phyloP scores from a whole-genome alignment of 2,329 filamentous ascomycete species.

The Monilinia polystroma region DNA sequence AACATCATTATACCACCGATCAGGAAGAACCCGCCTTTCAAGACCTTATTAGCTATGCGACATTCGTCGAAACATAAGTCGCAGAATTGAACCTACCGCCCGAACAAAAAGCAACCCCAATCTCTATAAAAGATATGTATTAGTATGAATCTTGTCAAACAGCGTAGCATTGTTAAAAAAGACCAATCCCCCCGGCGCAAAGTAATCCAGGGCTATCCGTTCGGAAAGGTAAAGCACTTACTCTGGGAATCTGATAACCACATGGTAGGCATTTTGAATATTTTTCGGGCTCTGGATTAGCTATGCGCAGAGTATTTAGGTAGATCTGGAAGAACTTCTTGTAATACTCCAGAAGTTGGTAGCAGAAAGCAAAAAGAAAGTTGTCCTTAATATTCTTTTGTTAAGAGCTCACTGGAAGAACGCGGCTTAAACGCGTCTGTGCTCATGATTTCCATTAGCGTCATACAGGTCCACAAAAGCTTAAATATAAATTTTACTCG shows the following conservation, averaged over 20 bases:
- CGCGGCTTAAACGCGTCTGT: slow-evolving; percentile 21
- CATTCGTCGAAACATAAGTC: slow-evolving; percentile 26
- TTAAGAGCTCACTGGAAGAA: slow-evolving; percentile 19
- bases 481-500: slow-evolving; percentile 21
- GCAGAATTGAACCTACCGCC: slow-evolving; percentile 67
- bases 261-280: slow-evolving; percentile 58
- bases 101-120: slow-evolving; percentile 96
- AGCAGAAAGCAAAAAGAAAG: slow-evolving; percentile 9
- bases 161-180: slow-evolving; percentile 3
- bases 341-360: slow-evolving; percentile 7
- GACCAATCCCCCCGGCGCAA: slow-evolving; percentile 32
- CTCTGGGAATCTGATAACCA: slow-evolving; percentile 96
- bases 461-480: slow-evolving; percentile 9
- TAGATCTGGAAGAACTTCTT: not conserved
- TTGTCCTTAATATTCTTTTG: slow-evolving; percentile 18
- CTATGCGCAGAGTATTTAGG: slow-evolving; percentile 2
- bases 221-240: slow-evolving; percentile 49
- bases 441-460: slow-evolving; percentile 13
- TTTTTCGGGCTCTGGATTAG: not conserved
- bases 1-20: slow-evolving; percentile 93
- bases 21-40: slow-evolving; percentile 85
- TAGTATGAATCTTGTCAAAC: slow-evolving; percentile 31
- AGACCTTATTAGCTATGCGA: slow-evolving; percentile 26
- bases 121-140: slow-evolving; percentile 58
- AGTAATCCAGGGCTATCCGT: not conserved